Evolutionary conservation across 805 yeast genomes (phyloP).

Genomic region (Spathaspora sp.): DNA sequence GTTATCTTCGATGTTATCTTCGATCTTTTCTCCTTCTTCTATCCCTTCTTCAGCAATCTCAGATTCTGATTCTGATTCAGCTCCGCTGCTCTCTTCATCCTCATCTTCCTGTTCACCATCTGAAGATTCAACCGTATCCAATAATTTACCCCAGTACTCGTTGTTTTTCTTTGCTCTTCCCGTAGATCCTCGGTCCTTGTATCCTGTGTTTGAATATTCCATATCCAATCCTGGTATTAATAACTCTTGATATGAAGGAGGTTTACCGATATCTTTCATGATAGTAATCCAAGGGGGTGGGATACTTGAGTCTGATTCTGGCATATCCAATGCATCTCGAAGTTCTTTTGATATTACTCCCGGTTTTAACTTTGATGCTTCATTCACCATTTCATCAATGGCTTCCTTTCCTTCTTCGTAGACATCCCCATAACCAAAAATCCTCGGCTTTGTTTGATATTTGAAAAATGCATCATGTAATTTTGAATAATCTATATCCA

Average conservation of each 20-base stretch:
- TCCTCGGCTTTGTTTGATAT: conserved; percentile 67
- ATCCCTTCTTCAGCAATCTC: conserved; percentile 44
- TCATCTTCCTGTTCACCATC: conserved; percentile 35
- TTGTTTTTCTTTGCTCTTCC: conserved; percentile 8
- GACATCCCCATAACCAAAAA: conserved; percentile 70
- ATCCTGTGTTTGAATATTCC: conserved; percentile 34
- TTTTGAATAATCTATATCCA: conserved; percentile 82
- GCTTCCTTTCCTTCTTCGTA: conserved; percentile 74
- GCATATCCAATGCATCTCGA: conserved; percentile 66
- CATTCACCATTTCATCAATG: conserved; percentile 34
- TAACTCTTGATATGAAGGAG: conserved; percentile 75
- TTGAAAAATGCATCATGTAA: conserved; percentile 85
- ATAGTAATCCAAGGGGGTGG: conserved; percentile 79
- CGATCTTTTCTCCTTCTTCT: conserved; percentile 33
- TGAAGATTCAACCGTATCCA: conserved; percentile 24
- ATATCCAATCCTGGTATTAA: conserved; percentile 48
- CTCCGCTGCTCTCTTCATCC: conserved; percentile 37
- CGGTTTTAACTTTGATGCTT: conserved; percentile 48
- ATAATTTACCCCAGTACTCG: conserved; percentile 34
- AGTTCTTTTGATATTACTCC: conserved; percentile 64
- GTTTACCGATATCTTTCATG: conserved; percentile 71
- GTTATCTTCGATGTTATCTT: background rate
- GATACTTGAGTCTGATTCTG: conserved; percentile 35
- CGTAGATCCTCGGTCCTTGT: conserved; percentile 14
- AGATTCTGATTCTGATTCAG: conserved; percentile 28